Base-by-base conservation (phyloP, 352 stramenopile genomes). In the Halophytophthora batemanensis region DNA sequence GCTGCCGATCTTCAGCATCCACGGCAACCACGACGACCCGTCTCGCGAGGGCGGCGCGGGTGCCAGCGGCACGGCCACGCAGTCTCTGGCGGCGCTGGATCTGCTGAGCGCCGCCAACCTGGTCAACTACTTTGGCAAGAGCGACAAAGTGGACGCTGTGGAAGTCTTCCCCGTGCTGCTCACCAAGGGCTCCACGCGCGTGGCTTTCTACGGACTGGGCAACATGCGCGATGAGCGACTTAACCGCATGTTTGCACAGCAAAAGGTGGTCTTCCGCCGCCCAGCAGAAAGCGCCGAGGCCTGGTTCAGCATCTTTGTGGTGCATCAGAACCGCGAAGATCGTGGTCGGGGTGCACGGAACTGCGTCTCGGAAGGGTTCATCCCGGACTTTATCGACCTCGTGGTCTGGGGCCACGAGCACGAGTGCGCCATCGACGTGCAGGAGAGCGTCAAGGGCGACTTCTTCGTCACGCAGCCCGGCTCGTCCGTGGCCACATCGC, bases 11-110 rank as follows among this genome's bases (percentile, higher is more conserved):
- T 99, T 99, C 63, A 90, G 82, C 52, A 99, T 99, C 62, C 97
- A 99, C 69, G 97, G 97, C 13, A 99, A 99, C 80, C 97, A 99
- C 77, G 97, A 99, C 70, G 96, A 99, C 73, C 97, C 97, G 10
- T 95, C 94, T 12, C 77, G 96, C 35, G 96, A 99, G 47, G 92
- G 86, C 37, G 74, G 69, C 43, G n/a, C 34, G 46, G 19, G 51
- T 1, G 80, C 69, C 47, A 51, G 61, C 43, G 44, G 54, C 37
- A 39, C 19, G 40, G 50, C 41, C 63, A 61, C 71, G 40, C 70
- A 87, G 50, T 86, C 97, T 21, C 79, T 99, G 18, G 94, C 95
- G 41, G 96, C 97, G 6, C 61, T 99, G 4, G 97, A 99, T 65
- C 47, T 99, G 36, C 76, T 99, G 22, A 85, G 85, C 43, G 87